These are phyloP conservation scores for Inga oerstediana DNA, from an alignment of 306 rosid species.

Conservation along the genomic window DNA sequence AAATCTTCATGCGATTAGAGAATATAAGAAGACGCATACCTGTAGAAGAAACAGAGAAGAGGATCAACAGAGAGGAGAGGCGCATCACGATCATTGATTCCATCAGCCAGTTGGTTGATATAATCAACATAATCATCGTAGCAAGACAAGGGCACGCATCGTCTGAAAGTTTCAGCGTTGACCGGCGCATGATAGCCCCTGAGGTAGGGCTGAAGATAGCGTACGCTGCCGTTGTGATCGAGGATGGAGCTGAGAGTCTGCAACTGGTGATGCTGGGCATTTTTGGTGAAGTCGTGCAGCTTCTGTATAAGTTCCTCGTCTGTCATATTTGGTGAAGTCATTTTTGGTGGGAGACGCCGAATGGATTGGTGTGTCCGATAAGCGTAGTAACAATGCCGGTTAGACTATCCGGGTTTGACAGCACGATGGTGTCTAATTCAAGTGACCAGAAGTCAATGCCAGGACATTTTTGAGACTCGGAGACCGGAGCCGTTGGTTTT, in stretches of 20 bases:
- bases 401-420: not conserved
- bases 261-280: slow-evolving; percentile 49
- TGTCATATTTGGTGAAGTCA: not conserved
- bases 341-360: not conserved
- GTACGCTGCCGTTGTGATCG: slow-evolving; percentile 40
- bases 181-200: slow-evolving; percentile 15
- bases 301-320: slow-evolving; percentile 48
- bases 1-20: not conserved
- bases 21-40: slow-evolving; percentile 28
- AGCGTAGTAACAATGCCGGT: not conserved
- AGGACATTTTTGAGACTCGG: not conserved
- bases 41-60: slow-evolving; percentile 68
- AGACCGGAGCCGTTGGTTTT: too few relatives aligned
- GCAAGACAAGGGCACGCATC: slow-evolving; percentile 51
- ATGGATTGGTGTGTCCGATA: not conserved
- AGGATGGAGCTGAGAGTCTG: slow-evolving; percentile 52
- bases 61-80: slow-evolving; percentile 70
- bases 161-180: slow-evolving; percentile 27
- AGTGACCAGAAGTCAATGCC: not conserved
- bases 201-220: slow-evolving; percentile 51
- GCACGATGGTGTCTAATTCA: not conserved
- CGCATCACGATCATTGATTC: slow-evolving; percentile 6
- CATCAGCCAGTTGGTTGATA: slow-evolving; percentile 49
- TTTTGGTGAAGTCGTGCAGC: slow-evolving; percentile 45
- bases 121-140: slow-evolving; percentile 54